Evolutionary conservation across 371 early-diverging fungal genomes (phyloP).

Genomic region (Haplosporangium sp.): DNA sequence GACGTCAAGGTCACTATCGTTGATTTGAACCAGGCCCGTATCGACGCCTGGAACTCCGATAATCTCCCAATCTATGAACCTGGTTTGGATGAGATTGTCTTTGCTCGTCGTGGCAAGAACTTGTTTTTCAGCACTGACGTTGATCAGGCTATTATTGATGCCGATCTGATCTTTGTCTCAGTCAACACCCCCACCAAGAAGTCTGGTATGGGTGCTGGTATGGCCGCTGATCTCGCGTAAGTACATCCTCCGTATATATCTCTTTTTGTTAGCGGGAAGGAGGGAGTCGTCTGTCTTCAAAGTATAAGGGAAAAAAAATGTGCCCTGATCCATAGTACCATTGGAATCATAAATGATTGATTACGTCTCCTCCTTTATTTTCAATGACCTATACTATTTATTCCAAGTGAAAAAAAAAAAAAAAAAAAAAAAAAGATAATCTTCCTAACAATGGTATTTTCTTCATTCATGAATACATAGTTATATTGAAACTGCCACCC

Average conservation of each 20-base stretch:
- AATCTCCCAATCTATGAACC: conserved; percentile 92
- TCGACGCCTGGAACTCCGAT: conserved; percentile 90
- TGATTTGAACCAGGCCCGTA: conserved; percentile 81
- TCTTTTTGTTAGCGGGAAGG: background rate
- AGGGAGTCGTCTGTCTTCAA: background rate
- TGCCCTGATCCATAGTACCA: conserved; percentile 23
- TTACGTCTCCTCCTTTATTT: conserved; percentile 2
- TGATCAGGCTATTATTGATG: conserved; percentile 70
- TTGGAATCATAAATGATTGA: conserved; percentile 7
- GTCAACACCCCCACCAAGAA: conserved; percentile 94
- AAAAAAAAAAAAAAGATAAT: background rate
- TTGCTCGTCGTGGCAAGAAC: conserved; percentile 78
- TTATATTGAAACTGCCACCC: conserved; percentile 88
- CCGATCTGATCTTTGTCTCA: conserved; percentile 90
- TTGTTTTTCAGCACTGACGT: conserved; percentile 88
- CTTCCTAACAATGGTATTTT: conserved; percentile 49
- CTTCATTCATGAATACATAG: conserved; percentile 90
- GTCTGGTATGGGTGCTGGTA: conserved; percentile 82
- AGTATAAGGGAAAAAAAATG: conserved; percentile 7
- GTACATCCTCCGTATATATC: conserved; percentile 59
- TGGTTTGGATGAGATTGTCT: conserved; percentile 87
- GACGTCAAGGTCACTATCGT: conserved; percentile 88
- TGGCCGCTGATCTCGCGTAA: conserved; percentile 88
- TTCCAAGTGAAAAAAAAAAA: background rate
- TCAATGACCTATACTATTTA: conserved; percentile 6